Percentiles rank a stretch among this genome's conserved stretches.
Conservation (phyloP, 2,329 filamentous ascomycete genomes). For the Phialocephala sp. region DNA sequence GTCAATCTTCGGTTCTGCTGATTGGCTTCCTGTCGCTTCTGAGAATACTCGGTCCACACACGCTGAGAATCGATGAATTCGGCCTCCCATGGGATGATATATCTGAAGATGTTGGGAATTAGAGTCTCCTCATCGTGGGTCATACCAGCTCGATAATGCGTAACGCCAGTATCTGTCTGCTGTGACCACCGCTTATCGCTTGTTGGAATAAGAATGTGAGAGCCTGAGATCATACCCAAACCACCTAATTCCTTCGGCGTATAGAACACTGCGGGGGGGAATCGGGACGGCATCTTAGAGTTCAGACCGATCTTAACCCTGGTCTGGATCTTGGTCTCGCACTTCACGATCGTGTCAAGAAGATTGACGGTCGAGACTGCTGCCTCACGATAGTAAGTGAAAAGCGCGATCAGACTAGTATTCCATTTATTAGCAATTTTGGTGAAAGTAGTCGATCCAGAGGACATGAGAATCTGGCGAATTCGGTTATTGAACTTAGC, state of each 20-base stretch:
- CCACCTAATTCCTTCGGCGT: slow-evolving; percentile 98
- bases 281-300: slow-evolving; percentile 99
- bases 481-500: slow-evolving; percentile 99
- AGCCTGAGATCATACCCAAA: slow-evolving; percentile 98
- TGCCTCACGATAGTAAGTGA: slow-evolving; percentile 98
- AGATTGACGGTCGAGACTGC: slow-evolving; percentile 94
- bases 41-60: slow-evolving; percentile 98
- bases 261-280: slow-evolving; percentile 98
- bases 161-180: slow-evolving; percentile 96
- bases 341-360: slow-evolving; percentile 98
- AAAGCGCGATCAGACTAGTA: slow-evolving; percentile 92
- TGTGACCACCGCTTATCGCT: slow-evolving; percentile 99
- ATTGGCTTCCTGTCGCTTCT: slow-evolving; percentile 95
- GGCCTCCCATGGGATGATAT: slow-evolving; percentile 98
- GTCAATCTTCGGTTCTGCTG: slow-evolving; percentile 96
- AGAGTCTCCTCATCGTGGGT: slow-evolving; percentile 96
- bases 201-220: slow-evolving; percentile 94
- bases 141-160: slow-evolving; percentile 97
- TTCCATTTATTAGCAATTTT: slow-evolving; percentile 99
- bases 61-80: slow-evolving; percentile 99
- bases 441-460: slow-evolving; percentile 98
- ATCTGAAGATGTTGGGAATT: slow-evolving; percentile 98
- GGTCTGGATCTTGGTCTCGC: slow-evolving; percentile 99
- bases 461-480: slow-evolving; percentile 98
- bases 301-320: slow-evolving; percentile 98